These are phyloP conservation scores for Lentinula sp. DNA, from an alignment of 768 basidiomycete species.

Conservation along the genomic window DNA sequence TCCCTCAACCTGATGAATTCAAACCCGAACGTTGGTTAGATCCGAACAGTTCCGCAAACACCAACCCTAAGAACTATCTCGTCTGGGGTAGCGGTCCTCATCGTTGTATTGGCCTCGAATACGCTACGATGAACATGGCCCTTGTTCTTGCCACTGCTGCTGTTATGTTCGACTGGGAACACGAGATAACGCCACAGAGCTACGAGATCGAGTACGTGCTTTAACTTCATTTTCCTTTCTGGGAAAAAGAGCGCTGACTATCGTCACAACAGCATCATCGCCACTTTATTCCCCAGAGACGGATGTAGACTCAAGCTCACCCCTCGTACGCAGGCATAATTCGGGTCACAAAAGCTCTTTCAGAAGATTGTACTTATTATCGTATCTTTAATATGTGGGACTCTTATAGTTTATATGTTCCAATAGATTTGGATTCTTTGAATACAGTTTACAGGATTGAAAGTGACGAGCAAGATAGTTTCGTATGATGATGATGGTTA, in stretches of 20 bases:
- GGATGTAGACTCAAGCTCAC: conserved; percentile 77
- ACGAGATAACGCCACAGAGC: conserved; percentile 73
- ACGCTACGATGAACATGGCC: conserved; percentile 87
- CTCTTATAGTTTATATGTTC: not conserved
- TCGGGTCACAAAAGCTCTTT: not conserved
- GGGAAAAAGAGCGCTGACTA: conserved; percentile 6
- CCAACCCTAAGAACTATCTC: conserved; percentile 90
- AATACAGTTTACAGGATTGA: not conserved
- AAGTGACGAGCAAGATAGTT: too few relatives aligned
- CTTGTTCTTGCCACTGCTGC: conserved; percentile 81
- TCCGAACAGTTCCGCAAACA: conserved; percentile 65
- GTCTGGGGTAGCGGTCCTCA: conserved; percentile 95
- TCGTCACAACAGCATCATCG: conserved; percentile 61
- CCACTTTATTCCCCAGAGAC: conserved; percentile 96
- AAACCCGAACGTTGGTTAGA: conserved; percentile 93
- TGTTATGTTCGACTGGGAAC: conserved; percentile 79
- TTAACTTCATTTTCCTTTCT: not conserved
- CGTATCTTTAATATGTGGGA: not conserved
- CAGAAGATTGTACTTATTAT: conserved; percentile 2
- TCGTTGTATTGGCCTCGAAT: conserved; percentile 88
- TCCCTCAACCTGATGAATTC: conserved; percentile 80
- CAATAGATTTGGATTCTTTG: not conserved
- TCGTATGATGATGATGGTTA: not conserved
- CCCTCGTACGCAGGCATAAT: conserved; percentile 35
- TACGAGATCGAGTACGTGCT: conserved; percentile 73